These are phyloP conservation scores for Blastocystis hominis DNA, from an alignment of 352 stramenopile species.

Conservation along the genomic window DNA sequence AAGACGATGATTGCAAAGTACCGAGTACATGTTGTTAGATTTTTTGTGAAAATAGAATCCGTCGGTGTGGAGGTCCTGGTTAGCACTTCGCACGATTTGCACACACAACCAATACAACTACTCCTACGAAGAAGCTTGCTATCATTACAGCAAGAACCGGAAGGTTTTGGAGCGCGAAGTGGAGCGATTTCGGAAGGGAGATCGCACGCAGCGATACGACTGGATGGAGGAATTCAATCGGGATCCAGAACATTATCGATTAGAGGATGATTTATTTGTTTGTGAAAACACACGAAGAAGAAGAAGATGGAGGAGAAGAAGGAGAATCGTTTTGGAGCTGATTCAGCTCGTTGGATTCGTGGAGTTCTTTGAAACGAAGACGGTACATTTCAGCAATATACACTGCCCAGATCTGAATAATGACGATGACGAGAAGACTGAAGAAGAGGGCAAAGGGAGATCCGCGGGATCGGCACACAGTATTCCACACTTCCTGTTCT, in stretches of 20 bases:
- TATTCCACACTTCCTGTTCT: constrained; percentile 39
- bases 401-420: constrained; percentile 23
- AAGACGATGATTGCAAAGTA: not conserved
- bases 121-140: constrained; percentile 39
- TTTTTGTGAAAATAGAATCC: not conserved
- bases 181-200: not conserved
- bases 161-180: constrained; percentile 27
- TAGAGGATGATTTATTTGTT: not conserved
- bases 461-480: not conserved
- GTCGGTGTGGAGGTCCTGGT: not conserved
- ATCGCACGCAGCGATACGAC: not conserved
- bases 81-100: constrained; percentile 6
- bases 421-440: constrained; percentile 31
- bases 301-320: not conserved
- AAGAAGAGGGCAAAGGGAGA: constrained; percentile 45
- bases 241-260: constrained; percentile 49
- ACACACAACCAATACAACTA: constrained; percentile 53
- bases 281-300: constrained; percentile 11
- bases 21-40: not conserved
- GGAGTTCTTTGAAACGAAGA: constrained; percentile 4
- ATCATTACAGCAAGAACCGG: constrained; percentile 49
- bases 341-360: not conserved
- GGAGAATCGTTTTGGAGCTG: no score
- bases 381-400: constrained; percentile 50
- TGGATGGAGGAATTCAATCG: constrained; percentile 32